Evolutionary conservation across 176 grass and related monocot species (phyloP).

Genomic region (Neostapfia colusana): DNA sequence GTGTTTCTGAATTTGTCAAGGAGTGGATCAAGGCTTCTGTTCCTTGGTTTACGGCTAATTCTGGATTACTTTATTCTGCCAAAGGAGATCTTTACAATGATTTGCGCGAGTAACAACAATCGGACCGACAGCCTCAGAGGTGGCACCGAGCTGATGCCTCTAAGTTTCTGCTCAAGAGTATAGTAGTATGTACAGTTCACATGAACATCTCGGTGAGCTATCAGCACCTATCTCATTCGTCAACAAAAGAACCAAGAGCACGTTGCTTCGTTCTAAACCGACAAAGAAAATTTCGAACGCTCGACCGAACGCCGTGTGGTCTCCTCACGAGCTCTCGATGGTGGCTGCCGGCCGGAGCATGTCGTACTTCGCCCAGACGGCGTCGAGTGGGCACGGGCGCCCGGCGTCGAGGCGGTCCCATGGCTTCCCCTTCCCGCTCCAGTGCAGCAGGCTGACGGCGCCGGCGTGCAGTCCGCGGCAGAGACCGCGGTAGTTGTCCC

Average conservation of each 20-base stretch:
- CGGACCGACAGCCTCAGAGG: neutral
- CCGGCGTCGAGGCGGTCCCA: conserved; percentile 72
- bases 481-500: conserved; percentile 72
- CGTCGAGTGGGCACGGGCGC: conserved; percentile 69
- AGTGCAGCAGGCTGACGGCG: conserved; percentile 80
- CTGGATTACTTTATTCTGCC: neutral
- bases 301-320: neutral
- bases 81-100: neutral
- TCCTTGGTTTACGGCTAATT: neutral
- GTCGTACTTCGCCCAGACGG: conserved; percentile 83
- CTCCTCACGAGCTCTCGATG: conserved; percentile 45
- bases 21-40: neutral
- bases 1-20: neutral
- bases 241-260: conserved; percentile 42
- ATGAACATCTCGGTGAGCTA: conserved; percentile 23
- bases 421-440: conserved; percentile 89
- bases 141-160: neutral
- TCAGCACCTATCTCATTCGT: neutral
- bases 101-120: neutral
- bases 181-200: conserved; percentile 42
- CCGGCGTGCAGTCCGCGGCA: conserved; percentile 84
- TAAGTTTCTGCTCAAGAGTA: neutral
- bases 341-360: conserved; percentile 44
- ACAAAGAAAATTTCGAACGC: conserved; percentile 5
- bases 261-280: conserved; percentile 1